Evolutionary conservation across 2,329 filamentous ascomycete species (phyloP).

Genomic region (Colletotrichum sp.): DNA sequence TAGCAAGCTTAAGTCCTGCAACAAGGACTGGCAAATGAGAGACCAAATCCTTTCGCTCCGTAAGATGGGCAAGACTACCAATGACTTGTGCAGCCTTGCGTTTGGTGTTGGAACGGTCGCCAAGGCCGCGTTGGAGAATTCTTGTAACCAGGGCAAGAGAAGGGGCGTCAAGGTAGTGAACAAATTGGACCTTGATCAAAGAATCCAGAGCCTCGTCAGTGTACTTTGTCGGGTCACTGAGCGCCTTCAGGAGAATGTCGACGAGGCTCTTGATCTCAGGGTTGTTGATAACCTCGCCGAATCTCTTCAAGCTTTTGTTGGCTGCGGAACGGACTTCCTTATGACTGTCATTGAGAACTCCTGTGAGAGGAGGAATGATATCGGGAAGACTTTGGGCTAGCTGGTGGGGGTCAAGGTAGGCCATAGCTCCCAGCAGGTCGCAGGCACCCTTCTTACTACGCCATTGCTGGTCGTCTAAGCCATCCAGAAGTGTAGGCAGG

Average conservation of each 20-base stretch:
- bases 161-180: slow-evolving; percentile 97
- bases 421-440: slow-evolving; percentile 96
- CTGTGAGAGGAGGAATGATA: slow-evolving; percentile 94
- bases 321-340: slow-evolving; percentile 93
- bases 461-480: slow-evolving; percentile 95
- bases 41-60: slow-evolving; percentile 92
- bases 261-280: slow-evolving; percentile 95
- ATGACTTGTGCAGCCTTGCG: slow-evolving; percentile 97
- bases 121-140: slow-evolving; percentile 90
- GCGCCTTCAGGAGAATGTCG: slow-evolving; percentile 88
- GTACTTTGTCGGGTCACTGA: slow-evolving; percentile 96
- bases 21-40: slow-evolving; percentile 91
- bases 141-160: slow-evolving; percentile 94
- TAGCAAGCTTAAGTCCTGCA: slow-evolving; percentile 84
- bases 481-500: slow-evolving; percentile 86
- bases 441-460: slow-evolving; percentile 98
- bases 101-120: slow-evolving; percentile 92
- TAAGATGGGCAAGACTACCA: slow-evolving; percentile 94
- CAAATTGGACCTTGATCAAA: slow-evolving; percentile 97
- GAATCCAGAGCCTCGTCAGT: slow-evolving; percentile 94
- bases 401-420: slow-evolving; percentile 95
- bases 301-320: slow-evolving; percentile 95
- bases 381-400: slow-evolving; percentile 90
- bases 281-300: slow-evolving; percentile 98
- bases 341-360: slow-evolving; percentile 95